These are phyloP conservation scores for Macroventuria anomochaeta DNA, from an alignment of 2,329 filamentous ascomycete species.

Conservation along the genomic window DNA sequence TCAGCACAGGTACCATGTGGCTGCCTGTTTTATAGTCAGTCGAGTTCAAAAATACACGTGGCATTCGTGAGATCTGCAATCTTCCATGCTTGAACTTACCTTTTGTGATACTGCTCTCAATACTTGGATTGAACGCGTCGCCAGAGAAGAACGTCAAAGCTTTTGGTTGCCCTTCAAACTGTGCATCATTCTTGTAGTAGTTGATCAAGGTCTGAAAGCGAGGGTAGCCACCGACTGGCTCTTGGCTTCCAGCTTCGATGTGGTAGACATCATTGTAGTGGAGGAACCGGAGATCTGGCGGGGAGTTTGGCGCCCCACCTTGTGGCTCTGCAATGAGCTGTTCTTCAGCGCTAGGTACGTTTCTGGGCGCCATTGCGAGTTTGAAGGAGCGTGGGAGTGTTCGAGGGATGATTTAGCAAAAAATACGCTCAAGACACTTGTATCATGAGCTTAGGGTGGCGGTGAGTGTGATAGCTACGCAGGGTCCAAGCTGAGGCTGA, in stretches of 20 bases:
- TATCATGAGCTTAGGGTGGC: conserved; percentile 23
- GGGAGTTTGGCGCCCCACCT: conserved; percentile 50
- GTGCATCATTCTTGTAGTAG: conserved; percentile 70
- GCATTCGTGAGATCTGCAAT: background rate
- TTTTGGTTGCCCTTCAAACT: conserved; percentile 68
- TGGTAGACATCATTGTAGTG: conserved; percentile 98
- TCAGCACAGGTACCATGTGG: conserved; percentile 89
- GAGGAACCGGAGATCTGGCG: conserved; percentile 77
- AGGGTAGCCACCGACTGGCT: conserved; percentile 81
- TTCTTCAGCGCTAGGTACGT: conserved; percentile 40
- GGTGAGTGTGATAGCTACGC: conserved; percentile 34
- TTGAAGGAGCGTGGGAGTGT: background rate
- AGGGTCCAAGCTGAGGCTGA: conserved; percentile 36
- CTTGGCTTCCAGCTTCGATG: conserved; percentile 75
- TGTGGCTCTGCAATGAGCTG: conserved; percentile 52
- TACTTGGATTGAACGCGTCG: conserved; percentile 88
- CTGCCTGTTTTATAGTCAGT: conserved; percentile 56
- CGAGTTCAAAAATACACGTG: background rate
- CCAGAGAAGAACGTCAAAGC: conserved; percentile 86
- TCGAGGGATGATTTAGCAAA: background rate
- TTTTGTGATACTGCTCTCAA: conserved; percentile 90
- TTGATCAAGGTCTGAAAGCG: conserved; percentile 81
- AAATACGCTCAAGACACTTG: conserved; percentile 7
- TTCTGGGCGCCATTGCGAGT: conserved; percentile 34
- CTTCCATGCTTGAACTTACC: conserved; percentile 53